Base-by-base conservation (phyloP, 164 flowering plant species). In the Nymphaea colorata region DNA sequence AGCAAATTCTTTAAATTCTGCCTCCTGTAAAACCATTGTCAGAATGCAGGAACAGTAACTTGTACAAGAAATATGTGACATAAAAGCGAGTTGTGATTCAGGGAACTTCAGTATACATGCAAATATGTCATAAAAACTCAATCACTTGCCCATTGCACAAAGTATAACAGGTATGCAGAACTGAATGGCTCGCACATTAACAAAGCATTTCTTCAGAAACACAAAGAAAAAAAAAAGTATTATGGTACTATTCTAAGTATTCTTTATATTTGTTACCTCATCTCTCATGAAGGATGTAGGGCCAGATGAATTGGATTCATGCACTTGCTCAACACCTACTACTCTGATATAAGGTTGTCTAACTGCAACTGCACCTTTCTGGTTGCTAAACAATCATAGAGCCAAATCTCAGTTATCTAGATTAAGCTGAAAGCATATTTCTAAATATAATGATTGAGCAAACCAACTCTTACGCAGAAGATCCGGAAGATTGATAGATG, bases 301-400 rank as follows among this genome's bases (percentile, higher is more conserved):
- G 53, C 97, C 88, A 44, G 90, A 76, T 47, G 97, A 86, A 66
- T 77, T 83, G 45, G 89, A 82, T 67, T 90, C 99, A 72, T 85
- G 83, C 47, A 79, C 77, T 73, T 87, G 92, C 75, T 92, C 99
- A 62, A 92, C 81, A 57, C 99, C 99, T 2, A 95, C 96, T 74
- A 95, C 98, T 68, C 99, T 82, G 69, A 92, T 86, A 75, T 95
- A 95, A 67, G 99, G 99, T 76, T 95, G 99, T 75, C 99, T 86
- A 53, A 95, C 78, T 45, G 99, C 99, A 72, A 92, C 96, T 61
- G 97, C 99, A 71, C 99, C 98, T 78, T 80, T 90, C 64, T 95
- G 98, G 61, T 97, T 95, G 84, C 82, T 79, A 10, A 73, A 71
- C 36, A 25, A 11, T 4, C 64, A 61, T n/a, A 36, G 25, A n/a